A percentile compares a stretch with the other conserved stretches of the same genome.
Conservation (phyloP, 2,329 filamentous ascomycete genomes). For the Pestalotiopsis sp. region DNA sequence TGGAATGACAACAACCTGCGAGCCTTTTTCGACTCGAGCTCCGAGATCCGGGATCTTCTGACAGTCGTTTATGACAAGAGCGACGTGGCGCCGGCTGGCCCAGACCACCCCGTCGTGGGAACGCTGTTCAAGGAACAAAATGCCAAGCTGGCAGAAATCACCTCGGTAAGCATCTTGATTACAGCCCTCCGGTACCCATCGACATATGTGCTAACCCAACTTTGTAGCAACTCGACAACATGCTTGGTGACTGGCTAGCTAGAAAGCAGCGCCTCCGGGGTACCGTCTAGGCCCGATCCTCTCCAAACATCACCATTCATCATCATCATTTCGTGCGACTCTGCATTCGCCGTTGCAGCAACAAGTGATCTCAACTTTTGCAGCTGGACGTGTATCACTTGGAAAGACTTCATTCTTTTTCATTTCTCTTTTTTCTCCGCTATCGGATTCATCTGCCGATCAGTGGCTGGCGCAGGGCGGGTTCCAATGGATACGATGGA, state of each 20-base stretch:
- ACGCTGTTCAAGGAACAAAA: slow-evolving; percentile 85
- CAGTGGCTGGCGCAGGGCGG: slow-evolving; percentile 3
- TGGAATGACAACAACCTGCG: slow-evolving; percentile 89
- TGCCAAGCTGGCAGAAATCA: slow-evolving; percentile 82
- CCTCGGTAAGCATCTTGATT: slow-evolving; percentile 54
- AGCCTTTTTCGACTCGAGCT: slow-evolving; percentile 87
- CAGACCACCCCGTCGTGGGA: slow-evolving; percentile 82
- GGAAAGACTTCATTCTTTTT: slow-evolving; percentile 16
- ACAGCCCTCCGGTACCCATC: not conserved
- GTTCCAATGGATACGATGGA: slow-evolving; percentile 2
- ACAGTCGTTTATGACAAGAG: slow-evolving; percentile 91
- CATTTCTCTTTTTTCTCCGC: not conserved
- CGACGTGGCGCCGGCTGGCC: slow-evolving; percentile 73
- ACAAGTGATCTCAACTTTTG: not conserved
- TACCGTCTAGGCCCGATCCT: slow-evolving; percentile 34
- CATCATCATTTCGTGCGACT: slow-evolving; percentile 12
- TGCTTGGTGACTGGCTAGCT: slow-evolving; percentile 81
- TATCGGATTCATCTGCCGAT: not conserved
- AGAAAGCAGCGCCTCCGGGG: slow-evolving; percentile 64
- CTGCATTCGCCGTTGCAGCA: slow-evolving; percentile 15
- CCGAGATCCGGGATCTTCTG: slow-evolving; percentile 85
- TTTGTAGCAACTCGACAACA: slow-evolving; percentile 73
- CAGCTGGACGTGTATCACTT: not conserved
- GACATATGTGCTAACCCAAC: slow-evolving; percentile 13
- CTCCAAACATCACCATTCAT: not conserved